A percentile compares a stretch with the other conserved stretches of the same genome.
These are phyloP conservation scores for Metschnikowia koreensis DNA, from an alignment of 805 yeast genomes.

Conservation along the genomic window DNA sequence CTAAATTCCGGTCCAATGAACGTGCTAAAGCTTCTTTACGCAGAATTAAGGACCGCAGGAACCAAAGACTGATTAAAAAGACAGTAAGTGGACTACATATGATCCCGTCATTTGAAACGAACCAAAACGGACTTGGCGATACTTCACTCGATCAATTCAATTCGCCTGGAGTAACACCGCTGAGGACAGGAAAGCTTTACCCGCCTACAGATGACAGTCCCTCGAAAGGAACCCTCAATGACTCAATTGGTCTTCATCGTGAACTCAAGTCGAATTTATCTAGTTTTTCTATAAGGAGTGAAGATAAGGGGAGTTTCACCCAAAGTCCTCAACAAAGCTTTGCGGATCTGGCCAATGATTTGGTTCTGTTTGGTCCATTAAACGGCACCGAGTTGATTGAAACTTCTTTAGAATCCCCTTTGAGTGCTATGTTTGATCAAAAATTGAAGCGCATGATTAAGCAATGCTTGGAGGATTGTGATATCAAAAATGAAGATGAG, in stretches of 20 bases:
- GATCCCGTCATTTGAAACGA: conserved; percentile 1
- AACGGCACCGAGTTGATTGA: not conserved
- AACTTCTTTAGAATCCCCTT: not conserved
- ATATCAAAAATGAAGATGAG: conserved; percentile 34
- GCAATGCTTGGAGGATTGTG: conserved; percentile 65
- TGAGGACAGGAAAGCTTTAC: not conserved
- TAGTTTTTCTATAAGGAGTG: not conserved
- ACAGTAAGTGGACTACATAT: conserved; percentile 11
- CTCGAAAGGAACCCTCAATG: not conserved
- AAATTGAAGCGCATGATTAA: conserved; percentile 52
- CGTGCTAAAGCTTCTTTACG: conserved; percentile 65
- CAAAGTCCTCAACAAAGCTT: not conserved
- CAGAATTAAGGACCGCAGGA: conserved; percentile 58
- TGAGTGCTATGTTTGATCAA: conserved; percentile 25
- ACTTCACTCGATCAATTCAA: not conserved
- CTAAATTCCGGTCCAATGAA: conserved; percentile 45
- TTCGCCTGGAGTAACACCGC: not conserved
- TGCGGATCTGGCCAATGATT: not conserved
- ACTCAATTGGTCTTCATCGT: not conserved
- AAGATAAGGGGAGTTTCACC: not conserved
- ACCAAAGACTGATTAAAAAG: conserved; percentile 41
- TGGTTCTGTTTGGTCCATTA: not conserved
- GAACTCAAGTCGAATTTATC: conserved; percentile 3
- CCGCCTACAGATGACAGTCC: not conserved
- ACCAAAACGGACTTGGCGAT: not conserved